Conservation (phyloP, 805 yeast species). For the Sungouiella blattae region DNA sequence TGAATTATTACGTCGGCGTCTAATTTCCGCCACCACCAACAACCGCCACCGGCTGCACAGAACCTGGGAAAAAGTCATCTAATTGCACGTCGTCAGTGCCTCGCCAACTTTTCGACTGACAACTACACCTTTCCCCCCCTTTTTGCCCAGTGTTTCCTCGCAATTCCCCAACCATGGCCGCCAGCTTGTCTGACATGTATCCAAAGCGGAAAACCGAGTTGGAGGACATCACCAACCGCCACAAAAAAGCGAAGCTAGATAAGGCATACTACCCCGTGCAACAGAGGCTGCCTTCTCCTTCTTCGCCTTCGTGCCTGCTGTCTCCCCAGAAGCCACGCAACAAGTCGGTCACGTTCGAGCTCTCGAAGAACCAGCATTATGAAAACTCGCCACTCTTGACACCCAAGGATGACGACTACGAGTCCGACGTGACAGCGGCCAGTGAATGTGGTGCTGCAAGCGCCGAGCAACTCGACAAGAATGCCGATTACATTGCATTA, state of each 20-base stretch:
- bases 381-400: conserved; percentile 36
- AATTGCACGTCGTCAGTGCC: no score
- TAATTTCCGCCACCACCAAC: no score
- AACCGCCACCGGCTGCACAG: no score
- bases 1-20: no score
- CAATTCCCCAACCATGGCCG: conserved; percentile 35
- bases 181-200: conserved; percentile 27
- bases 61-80: no score
- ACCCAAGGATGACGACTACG: conserved; percentile 41
- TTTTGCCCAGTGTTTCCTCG: no score
- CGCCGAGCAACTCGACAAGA: conserved; percentile 16
- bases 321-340: conserved; percentile 17
- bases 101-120: no score
- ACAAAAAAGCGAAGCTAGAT: conserved; percentile 22
- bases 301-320: conserved; percentile 21
- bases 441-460: neutral
- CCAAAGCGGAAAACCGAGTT: conserved; percentile 34
- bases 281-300: conserved; percentile 24
- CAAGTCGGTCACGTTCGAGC: conserved; percentile 28
- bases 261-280: conserved; percentile 16
- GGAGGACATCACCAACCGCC: conserved; percentile 36
- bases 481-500: conserved; percentile 37
- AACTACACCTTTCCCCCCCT: no score
- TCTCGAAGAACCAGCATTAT: conserved; percentile 22
- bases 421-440: conserved; percentile 11